Evolutionary conservation across 169 alveolate genomes (phyloP), one percentile per base, ranked within the genome.

Genomic region (Babesia microti): DNA sequence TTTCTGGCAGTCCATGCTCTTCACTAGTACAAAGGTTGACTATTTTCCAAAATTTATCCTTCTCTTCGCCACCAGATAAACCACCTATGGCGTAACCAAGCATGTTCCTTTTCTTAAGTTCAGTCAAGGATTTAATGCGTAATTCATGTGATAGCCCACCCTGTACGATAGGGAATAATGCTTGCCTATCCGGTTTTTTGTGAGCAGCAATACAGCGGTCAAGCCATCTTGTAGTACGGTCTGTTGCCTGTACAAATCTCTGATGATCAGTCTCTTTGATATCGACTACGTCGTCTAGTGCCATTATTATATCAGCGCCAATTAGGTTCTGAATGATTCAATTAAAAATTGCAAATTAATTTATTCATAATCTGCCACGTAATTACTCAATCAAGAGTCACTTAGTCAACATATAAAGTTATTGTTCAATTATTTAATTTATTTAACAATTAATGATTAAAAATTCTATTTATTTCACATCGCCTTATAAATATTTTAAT

Each of bases 21-120:
- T 30, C 56, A 49, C 46, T 46, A 12, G 75, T 48, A 43, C 63
- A 40, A 58, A 74, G 72, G 12, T 63, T 81, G 3, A 90, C 93
- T 5, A 89, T 81, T 58, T 72, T 84, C 91, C 97, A 88, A 73
- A 93, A 95, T 41, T 84, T 92, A 18, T 57, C 85, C 61, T 93
- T 93, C 44, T 81, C 88, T 71, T 95, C 99, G 0, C 99, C 99
- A 15, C 99, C 99, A 6, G 95, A 86, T 33, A 95, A 84, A 1
- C 99, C 99, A 0, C 99, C 99, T 18, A 95, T 91, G 21, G 99
- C 99, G 72, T 87, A 92, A 4, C 99, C 99, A 12, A 95, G 94
- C 23, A 87, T 74, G 46, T 91, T 76, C 67, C 92, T 79, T 19
- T 59, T 50, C 32, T 78, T 70, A 66, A 90, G 72, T 50, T 30